phyloP scores from a whole-genome alignment of 805 yeast species.

The Saccharomycopsis sp. region DNA sequence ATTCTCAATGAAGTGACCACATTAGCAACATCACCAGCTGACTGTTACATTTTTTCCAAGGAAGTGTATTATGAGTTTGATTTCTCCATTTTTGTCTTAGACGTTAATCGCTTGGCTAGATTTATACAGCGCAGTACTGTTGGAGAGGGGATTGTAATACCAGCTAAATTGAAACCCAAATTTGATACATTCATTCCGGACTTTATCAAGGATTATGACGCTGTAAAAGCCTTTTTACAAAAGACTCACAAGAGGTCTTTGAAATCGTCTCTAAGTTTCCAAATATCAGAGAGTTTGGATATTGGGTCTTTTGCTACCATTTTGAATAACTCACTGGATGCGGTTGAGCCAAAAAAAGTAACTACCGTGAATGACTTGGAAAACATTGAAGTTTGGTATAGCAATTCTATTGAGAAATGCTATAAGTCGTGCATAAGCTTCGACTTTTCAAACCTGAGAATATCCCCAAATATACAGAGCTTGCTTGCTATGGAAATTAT shows the following conservation, averaged over 20 bases:
- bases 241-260: slow-evolving; percentile 2
- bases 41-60: neutral
- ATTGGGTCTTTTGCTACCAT: neutral
- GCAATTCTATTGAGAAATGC: neutral
- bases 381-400: neutral
- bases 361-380: neutral
- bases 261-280: slow-evolving; percentile 9
- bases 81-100: slow-evolving; percentile 25
- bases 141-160: neutral
- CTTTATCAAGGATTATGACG: slow-evolving; percentile 4
- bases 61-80: slow-evolving; percentile 43
- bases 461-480: neutral
- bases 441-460: neutral
- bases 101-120: slow-evolving; percentile 4
- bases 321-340: neutral
- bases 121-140: neutral
- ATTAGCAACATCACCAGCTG: neutral
- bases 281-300: neutral
- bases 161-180: neutral
- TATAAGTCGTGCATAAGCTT: neutral
- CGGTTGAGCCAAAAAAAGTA: neutral
- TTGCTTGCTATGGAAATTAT: slow-evolving; percentile 42
- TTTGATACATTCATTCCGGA: slow-evolving; percentile 13
- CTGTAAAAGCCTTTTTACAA: neutral
- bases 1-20: neutral